Conservation (phyloP, 306 rosid genomes). For the Spatholobus suberectus region DNA sequence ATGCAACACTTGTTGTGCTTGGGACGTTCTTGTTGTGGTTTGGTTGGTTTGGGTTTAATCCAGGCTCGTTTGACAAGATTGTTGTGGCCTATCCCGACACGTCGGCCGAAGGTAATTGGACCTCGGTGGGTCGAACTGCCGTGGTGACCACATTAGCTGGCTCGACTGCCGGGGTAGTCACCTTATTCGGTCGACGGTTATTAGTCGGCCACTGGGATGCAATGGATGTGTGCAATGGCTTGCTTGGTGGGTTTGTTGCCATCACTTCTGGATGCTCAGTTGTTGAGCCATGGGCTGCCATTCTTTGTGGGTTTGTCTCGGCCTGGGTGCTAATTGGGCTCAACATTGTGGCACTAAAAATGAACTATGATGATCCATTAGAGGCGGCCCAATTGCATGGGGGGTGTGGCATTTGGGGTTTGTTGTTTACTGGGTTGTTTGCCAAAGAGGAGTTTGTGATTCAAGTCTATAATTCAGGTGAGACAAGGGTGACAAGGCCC, state of each 20-base stretch:
- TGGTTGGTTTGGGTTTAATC: slow-evolving; percentile 86
- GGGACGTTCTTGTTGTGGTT: slow-evolving; percentile 81
- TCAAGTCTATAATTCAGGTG: slow-evolving; percentile 55
- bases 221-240: slow-evolving; percentile 71
- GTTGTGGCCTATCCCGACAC: slow-evolving; percentile 56
- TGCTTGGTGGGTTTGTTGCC: slow-evolving; percentile 81
- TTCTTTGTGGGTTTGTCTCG: slow-evolving; percentile 66
- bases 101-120: slow-evolving; percentile 61
- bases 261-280: slow-evolving; percentile 79
- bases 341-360: slow-evolving; percentile 60
- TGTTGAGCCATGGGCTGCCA: slow-evolving; percentile 83
- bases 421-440: slow-evolving; percentile 79
- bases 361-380: slow-evolving; percentile 71
- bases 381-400: slow-evolving; percentile 85
- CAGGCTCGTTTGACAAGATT: slow-evolving; percentile 63
- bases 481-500: slow-evolving; percentile 51
- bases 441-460: slow-evolving; percentile 68
- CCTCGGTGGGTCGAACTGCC: slow-evolving; percentile 56
- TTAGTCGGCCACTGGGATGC: slow-evolving; percentile 79
- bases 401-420: slow-evolving; percentile 79
- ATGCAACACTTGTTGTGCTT: slow-evolving; percentile 69
- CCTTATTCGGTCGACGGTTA: slow-evolving; percentile 62
- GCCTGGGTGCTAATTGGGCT: slow-evolving; percentile 76
- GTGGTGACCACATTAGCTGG: slow-evolving; percentile 66
- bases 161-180: slow-evolving; percentile 59